Percentiles rank a stretch among this genome's conserved stretches.
phyloP scores from a whole-genome alignment of 805 yeast species.

The Kodamaea jinghongensis region DNA sequence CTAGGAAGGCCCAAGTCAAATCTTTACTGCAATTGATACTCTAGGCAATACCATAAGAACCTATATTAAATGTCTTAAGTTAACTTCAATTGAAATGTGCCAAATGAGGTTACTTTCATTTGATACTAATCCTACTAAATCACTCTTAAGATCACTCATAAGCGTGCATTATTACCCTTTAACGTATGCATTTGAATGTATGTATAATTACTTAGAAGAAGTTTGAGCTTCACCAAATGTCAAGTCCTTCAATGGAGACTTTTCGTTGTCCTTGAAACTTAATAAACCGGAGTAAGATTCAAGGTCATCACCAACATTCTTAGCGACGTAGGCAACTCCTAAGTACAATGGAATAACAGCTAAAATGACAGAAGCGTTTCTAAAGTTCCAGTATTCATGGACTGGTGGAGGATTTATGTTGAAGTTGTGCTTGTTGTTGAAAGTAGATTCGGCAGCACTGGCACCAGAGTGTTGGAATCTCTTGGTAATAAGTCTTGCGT shows the following conservation, averaged over 20 bases:
- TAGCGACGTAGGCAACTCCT: constrained; percentile 34
- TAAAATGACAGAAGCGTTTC: constrained; percentile 34
- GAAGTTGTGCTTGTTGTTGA: constrained; percentile 42
- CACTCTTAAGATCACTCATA: too few species aligned
- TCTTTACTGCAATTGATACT: too few species aligned
- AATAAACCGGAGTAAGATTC: constrained; percentile 32
- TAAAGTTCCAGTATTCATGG: constrained; percentile 43
- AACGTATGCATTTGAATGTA: background rate
- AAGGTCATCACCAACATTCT: constrained; percentile 25
- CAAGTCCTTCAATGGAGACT: constrained; percentile 37
- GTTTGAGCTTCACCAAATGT: constrained; percentile 39
- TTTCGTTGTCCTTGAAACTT: constrained; percentile 35
- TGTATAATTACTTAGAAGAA: constrained; percentile 7
- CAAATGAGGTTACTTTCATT: too few species aligned
- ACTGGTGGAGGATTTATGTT: constrained; percentile 44
- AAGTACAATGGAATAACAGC: constrained; percentile 39
- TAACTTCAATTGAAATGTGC: too few species aligned
- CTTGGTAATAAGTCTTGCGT: constrained; percentile 20
- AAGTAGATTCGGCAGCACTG: constrained; percentile 24
- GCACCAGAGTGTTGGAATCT: constrained; percentile 28
- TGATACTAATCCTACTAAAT: too few species aligned
- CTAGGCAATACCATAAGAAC: too few species aligned
- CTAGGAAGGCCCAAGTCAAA: too few species aligned
- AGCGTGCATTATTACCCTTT: too few species aligned
- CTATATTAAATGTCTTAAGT: too few species aligned